These are phyloP conservation scores for Komagataella ulmi DNA, from an alignment of 805 yeast species.

Conservation along the genomic window DNA sequence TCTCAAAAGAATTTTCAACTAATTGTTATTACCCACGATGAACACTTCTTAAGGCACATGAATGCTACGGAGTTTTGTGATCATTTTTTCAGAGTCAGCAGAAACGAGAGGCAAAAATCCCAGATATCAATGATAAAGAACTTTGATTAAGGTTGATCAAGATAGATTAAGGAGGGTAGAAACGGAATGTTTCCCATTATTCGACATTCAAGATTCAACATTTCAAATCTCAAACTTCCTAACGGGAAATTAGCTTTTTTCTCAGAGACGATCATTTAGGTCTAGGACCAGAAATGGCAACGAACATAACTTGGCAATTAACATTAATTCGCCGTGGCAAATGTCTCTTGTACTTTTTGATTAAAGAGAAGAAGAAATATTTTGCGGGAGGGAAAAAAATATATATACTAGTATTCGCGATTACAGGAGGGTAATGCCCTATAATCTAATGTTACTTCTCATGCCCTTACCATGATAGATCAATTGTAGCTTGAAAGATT, in stretches of 20 bases:
- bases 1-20: constrained; percentile 83
- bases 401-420: neutral
- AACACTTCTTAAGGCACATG: constrained; percentile 74
- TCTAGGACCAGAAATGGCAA: constrained; percentile 37
- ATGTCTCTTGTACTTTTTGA: constrained; percentile 50
- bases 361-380: constrained; percentile 22
- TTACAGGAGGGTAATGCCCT: constrained; percentile 1
- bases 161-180: neutral
- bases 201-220: constrained; percentile 51
- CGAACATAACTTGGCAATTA: constrained; percentile 47
- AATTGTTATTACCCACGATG: constrained; percentile 94
- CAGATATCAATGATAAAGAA: constrained; percentile 28
- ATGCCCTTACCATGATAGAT: constrained; percentile 32
- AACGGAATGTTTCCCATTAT: constrained; percentile 21
- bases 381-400: neutral
- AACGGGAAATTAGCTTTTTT: constrained; percentile 27
- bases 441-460: constrained; percentile 24
- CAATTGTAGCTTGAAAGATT: constrained; percentile 24
- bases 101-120: constrained; percentile 76
- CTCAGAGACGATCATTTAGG: constrained; percentile 35
- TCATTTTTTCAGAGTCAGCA: constrained; percentile 67
- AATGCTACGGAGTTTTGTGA: constrained; percentile 78
- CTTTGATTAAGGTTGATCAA: neutral
- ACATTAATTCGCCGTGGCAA: constrained; percentile 60
- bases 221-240: constrained; percentile 51